Evolutionary conservation across 139 green algal genomes (phyloP).

Genomic region (Diplosphaera chodatii): DNA sequence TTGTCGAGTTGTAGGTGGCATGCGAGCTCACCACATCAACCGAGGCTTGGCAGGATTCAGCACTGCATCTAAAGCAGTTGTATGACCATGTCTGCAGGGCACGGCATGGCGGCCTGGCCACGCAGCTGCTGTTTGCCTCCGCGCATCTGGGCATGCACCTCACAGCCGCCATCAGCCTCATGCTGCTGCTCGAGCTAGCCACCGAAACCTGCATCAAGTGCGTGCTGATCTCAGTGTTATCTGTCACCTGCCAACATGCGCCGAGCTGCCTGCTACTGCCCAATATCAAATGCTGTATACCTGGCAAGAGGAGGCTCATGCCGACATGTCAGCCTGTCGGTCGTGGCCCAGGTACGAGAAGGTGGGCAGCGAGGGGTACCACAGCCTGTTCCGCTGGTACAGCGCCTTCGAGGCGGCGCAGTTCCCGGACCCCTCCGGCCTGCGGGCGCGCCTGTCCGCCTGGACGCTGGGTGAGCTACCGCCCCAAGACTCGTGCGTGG

Average conservation of each 20-base stretch:
- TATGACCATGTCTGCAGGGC: slow-evolving; percentile 21
- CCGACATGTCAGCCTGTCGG: no score
- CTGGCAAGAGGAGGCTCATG: no score
- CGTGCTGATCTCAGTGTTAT: no score
- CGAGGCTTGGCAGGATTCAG: no score
- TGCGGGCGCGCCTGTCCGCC: slow-evolving; percentile 39
- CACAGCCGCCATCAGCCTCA: slow-evolving; percentile 52
- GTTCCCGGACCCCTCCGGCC: slow-evolving; percentile 78
- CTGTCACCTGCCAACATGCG: no score
- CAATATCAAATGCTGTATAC: no score
- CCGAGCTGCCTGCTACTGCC: no score
- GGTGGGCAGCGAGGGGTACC: slow-evolving; percentile 58
- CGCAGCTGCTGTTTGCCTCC: slow-evolving; percentile 48
- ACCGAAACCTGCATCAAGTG: slow-evolving; percentile 71
- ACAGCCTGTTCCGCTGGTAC: slow-evolving; percentile 77
- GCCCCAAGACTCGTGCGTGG: no score
- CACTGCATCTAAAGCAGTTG: no score
- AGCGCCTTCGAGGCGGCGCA: slow-evolving; percentile 57
- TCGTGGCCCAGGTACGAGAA: slow-evolving; percentile 55
- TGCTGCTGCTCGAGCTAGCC: slow-evolving; percentile 81
- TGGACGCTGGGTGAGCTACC: slow-evolving; percentile 41
- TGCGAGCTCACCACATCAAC: no score
- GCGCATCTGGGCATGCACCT: slow-evolving; percentile 59
- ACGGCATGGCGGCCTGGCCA: slow-evolving; percentile 39
- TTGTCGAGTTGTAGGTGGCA: no score